A percentile compares a stretch with the other conserved stretches of the same genome.
Conservation (phyloP, 1,284 basidiomycete genomes). For the Ceratobasidium sp. region DNA sequence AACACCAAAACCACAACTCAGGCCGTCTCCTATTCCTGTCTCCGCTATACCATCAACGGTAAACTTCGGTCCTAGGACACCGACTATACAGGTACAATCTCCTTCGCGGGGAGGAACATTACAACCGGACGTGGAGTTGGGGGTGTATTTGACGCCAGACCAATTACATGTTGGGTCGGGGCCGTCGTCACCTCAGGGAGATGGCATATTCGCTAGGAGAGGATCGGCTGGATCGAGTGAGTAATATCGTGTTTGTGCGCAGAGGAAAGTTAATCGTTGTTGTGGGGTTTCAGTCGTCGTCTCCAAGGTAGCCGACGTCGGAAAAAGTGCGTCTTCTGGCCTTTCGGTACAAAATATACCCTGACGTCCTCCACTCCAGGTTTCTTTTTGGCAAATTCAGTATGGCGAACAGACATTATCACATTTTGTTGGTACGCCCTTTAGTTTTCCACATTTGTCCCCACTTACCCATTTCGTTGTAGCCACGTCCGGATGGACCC, state of each 20-base stretch:
- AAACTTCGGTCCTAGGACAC: background rate
- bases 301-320: background rate
- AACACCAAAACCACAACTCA: too few species aligned
- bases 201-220: background rate
- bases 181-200: background rate
- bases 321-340: background rate
- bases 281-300: background rate
- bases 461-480: background rate
- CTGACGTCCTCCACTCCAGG: background rate
- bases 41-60: background rate
- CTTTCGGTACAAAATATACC: too few species aligned
- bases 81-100: background rate
- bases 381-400: slow-evolving; percentile 8
- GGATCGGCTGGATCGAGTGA: background rate
- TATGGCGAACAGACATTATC: slow-evolving; percentile 36
- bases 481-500: slow-evolving; percentile 17
- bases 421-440: slow-evolving; percentile 35
- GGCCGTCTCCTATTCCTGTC: slow-evolving; percentile 2
- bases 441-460: background rate
- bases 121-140: slow-evolving; percentile 10
- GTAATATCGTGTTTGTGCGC: background rate
- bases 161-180: background rate
- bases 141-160: background rate
- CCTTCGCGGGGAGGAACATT: slow-evolving; percentile 8
- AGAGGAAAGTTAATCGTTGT: background rate